A percentile compares a stretch with the other conserved stretches of the same genome.
phyloP scores from a whole-genome alignment of 192 early-diverging fungal species.

The Coemansia sp. region DNA sequence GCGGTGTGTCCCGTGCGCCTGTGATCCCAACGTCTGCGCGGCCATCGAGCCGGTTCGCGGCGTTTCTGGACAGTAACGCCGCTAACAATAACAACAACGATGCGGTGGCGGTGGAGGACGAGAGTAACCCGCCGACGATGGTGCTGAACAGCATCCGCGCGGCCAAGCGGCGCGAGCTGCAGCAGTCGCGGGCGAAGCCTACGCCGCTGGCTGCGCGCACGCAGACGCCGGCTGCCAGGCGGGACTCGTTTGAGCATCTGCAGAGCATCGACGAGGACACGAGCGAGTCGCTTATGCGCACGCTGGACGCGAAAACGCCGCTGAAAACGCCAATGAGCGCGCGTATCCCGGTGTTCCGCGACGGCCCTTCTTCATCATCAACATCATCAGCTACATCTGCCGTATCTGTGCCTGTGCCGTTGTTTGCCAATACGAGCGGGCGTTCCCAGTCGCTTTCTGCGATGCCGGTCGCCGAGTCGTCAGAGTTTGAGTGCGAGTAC shows the following conservation, averaged over 20 bases:
- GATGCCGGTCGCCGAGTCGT: too few relatives aligned
- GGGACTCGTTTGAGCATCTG: not conserved
- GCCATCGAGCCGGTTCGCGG: slow-evolving; percentile 4
- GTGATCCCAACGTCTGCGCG: slow-evolving; percentile 29
- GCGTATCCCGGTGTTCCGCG: slow-evolving; percentile 23
- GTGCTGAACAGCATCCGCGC: slow-evolving; percentile 37
- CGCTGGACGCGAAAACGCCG: slow-evolving; percentile 8
- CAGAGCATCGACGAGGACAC: slow-evolving; percentile 17
- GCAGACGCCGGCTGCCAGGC: too few relatives aligned
- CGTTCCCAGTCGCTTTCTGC: too few relatives aligned
- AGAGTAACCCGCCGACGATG: slow-evolving; percentile 32
- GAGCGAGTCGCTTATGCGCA: not conserved
- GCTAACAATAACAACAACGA: not conserved
- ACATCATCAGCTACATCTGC: too few relatives aligned
- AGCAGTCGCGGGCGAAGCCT: slow-evolving; percentile 6
- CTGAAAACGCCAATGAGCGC: slow-evolving; percentile 9
- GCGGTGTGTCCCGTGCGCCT: not conserved
- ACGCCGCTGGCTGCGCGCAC: slow-evolving; percentile 28
- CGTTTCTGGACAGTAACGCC: slow-evolving; percentile 1
- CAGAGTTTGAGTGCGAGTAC: slow-evolving; percentile 7
- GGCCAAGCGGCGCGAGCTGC: slow-evolving; percentile 16
- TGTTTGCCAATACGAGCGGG: too few relatives aligned
- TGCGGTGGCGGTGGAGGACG: too few relatives aligned
- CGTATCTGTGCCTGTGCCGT: slow-evolving; percentile 13
- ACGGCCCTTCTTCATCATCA: not conserved